Conservation (phyloP, 1,284 basidiomycete genomes). For the Entoloma clypeatum region DNA sequence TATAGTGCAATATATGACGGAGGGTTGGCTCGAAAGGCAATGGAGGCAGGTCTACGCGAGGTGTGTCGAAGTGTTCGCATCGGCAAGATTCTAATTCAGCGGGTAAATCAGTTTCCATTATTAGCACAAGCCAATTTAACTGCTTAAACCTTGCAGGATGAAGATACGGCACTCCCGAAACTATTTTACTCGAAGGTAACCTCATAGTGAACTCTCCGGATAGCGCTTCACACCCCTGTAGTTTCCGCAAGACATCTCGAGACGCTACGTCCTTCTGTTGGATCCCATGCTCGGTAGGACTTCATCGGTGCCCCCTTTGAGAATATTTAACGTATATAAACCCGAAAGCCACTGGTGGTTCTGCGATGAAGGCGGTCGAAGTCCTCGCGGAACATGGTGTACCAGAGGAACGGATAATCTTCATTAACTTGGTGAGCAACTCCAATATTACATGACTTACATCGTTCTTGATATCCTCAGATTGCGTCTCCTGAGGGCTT, state of each 20-base stretch:
- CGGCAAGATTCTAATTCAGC: slow-evolving; percentile 92
- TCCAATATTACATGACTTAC: not conserved
- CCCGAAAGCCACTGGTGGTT: slow-evolving; percentile 88
- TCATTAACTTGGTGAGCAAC: slow-evolving; percentile 82
- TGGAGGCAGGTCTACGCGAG: slow-evolving; percentile 93
- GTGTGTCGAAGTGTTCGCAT: slow-evolving; percentile 90
- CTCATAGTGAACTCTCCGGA: not conserved
- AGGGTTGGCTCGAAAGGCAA: too few species aligned
- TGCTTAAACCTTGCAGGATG: slow-evolving; percentile 55
- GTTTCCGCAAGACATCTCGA: slow-evolving; percentile 91
- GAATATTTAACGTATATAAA: not conserved
- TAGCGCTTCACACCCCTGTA: slow-evolving; percentile 31
- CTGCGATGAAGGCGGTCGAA: slow-evolving; percentile 96
- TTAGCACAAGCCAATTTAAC: slow-evolving; percentile 2
- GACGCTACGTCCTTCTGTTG: slow-evolving; percentile 89
- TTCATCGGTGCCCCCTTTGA: not conserved
- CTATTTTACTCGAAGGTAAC: slow-evolving; percentile 82
- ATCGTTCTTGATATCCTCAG: slow-evolving; percentile 35
- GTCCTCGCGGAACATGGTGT: slow-evolving; percentile 91
- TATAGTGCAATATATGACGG: too few species aligned
- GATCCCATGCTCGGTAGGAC: slow-evolving; percentile 94
- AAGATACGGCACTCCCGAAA: slow-evolving; percentile 87
- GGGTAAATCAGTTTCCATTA: slow-evolving; percentile 44
- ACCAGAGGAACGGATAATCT: slow-evolving; percentile 87
- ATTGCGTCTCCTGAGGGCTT: slow-evolving; percentile 92